Evolutionary conservation across 2,329 filamentous ascomycete species (phyloP).

Genomic region (Penicillium sp.): DNA sequence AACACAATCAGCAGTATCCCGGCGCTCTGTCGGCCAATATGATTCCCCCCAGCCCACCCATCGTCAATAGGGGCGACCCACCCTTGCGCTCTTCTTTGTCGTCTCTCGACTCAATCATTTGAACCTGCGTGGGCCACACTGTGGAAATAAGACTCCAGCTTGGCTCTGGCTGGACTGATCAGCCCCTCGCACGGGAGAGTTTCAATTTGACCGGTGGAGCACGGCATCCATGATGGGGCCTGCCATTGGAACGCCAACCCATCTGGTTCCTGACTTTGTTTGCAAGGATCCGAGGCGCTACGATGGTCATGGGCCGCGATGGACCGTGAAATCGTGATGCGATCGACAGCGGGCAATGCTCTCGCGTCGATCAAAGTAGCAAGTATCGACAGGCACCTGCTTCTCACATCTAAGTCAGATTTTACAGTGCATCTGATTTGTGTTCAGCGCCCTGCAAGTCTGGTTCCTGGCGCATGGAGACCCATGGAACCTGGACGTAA

Average conservation of each 20-base stretch:
- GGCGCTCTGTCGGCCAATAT: background rate
- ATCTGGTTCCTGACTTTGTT: conserved; percentile 3
- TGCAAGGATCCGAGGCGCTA: background rate
- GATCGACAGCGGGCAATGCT: background rate
- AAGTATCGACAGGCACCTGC: conserved; percentile 27
- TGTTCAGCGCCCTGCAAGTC: conserved; percentile 2
- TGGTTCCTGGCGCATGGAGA: conserved; percentile 17
- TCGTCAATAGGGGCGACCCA: conserved; percentile 24
- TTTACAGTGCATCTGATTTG: conserved; percentile 2
- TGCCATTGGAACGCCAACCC: conserved; percentile 11
- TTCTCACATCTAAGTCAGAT: background rate
- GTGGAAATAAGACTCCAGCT: conserved; percentile 11
- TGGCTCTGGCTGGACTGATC: conserved; percentile 1
- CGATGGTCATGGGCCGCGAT: conserved; percentile 4
- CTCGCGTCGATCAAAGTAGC: conserved; percentile 13
- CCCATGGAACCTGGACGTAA: conserved; percentile 8
- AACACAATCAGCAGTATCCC: background rate
- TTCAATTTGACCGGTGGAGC: conserved; percentile 27
- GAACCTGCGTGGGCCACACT: conserved; percentile 10
- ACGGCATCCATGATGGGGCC: conserved; percentile 8
- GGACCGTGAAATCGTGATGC: conserved; percentile 1
- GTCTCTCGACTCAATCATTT: background rate
- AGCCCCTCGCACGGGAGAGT: conserved; percentile 20
- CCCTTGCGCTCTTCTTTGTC: background rate
- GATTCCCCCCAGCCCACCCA: conserved; percentile 5